phyloP scores from a whole-genome alignment of 1,284 basidiomycete genomes.

The Cutaneotrichosporon sp. region DNA sequence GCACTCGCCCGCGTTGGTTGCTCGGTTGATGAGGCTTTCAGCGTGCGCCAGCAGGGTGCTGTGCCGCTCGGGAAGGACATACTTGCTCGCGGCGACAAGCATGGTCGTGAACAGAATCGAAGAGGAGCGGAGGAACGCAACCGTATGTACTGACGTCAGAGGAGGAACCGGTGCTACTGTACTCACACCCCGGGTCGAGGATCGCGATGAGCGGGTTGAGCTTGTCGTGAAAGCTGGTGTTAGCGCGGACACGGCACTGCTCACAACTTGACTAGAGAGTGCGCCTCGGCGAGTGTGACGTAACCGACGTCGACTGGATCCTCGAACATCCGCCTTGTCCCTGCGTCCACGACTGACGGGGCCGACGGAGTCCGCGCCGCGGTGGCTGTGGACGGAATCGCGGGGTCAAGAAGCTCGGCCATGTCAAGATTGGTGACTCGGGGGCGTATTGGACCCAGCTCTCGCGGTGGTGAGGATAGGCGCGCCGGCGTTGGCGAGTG shows the following conservation, averaged over 20 bases:
- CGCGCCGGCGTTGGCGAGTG: background rate
- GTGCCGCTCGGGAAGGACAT: slow-evolving; percentile 12
- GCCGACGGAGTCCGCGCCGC: background rate
- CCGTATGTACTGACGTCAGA: slow-evolving; percentile 15
- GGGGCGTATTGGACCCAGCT: background rate
- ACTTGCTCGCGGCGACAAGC: slow-evolving; percentile 12
- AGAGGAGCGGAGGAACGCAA: slow-evolving; percentile 11
- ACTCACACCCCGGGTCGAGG: slow-evolving; percentile 24
- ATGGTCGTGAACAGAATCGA: slow-evolving; percentile 18
- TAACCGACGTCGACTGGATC: background rate
- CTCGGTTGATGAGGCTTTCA: slow-evolving; percentile 15
- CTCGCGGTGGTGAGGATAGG: background rate
- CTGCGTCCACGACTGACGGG: background rate
- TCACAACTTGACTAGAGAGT: background rate
- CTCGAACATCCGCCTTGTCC: background rate
- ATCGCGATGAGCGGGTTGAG: slow-evolving; percentile 17
- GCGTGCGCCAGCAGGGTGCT: slow-evolving; percentile 13
- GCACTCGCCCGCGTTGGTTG: slow-evolving; percentile 9
- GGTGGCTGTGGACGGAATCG: background rate
- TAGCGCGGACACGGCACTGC: background rate
- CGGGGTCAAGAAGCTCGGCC: background rate
- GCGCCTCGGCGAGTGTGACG: background rate
- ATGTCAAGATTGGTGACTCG: background rate
- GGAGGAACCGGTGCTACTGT: background rate
- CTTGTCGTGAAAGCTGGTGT: slow-evolving; percentile 2